Conservation (phyloP, 1,284 basidiomycete genomes). For the Boletus semigastroideus region DNA sequence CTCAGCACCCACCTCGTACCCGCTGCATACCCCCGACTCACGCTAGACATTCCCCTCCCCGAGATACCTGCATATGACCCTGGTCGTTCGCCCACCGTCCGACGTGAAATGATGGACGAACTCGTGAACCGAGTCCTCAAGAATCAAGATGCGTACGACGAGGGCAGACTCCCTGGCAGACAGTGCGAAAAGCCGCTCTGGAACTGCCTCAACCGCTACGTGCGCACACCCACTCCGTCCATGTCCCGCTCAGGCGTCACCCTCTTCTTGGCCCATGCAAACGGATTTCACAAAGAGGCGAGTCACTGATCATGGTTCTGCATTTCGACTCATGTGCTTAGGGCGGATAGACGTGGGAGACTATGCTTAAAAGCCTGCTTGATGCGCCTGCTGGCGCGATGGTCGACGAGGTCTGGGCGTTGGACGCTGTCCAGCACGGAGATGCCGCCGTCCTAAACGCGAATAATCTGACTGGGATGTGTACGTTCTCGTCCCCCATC, state of each 20-base stretch:
- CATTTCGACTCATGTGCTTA: background rate
- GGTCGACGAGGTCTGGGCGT: conserved; percentile 78
- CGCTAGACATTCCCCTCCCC: conserved; percentile 46
- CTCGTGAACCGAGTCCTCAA: conserved; percentile 26
- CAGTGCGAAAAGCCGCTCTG: conserved; percentile 46
- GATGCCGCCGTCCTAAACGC: conserved; percentile 71
- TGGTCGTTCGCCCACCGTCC: conserved; percentile 27
- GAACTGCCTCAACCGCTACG: conserved; percentile 60
- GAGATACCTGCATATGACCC: conserved; percentile 18
- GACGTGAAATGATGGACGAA: conserved; percentile 25
- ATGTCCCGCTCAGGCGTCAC: conserved; percentile 46
- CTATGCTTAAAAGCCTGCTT: conserved; percentile 52
- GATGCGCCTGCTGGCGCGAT: conserved; percentile 31
- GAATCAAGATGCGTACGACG: conserved; percentile 14
- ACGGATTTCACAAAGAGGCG: conserved; percentile 83
- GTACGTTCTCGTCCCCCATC: conserved; percentile 36
- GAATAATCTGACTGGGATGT: conserved; percentile 49
- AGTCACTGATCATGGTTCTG: conserved; percentile 19
- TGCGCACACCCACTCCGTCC: conserved; percentile 20
- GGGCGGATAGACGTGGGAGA: conserved; percentile 64
- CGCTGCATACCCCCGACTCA: conserved; percentile 62
- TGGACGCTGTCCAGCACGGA: conserved; percentile 79
- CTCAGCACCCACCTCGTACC: conserved; percentile 73
- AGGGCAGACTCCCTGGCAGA: conserved; percentile 18
- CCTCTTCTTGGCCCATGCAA: conserved; percentile 75